phyloP scores from a whole-genome alignment of 768 basidiomycete genomes.

The Floccularia luteovirens region DNA sequence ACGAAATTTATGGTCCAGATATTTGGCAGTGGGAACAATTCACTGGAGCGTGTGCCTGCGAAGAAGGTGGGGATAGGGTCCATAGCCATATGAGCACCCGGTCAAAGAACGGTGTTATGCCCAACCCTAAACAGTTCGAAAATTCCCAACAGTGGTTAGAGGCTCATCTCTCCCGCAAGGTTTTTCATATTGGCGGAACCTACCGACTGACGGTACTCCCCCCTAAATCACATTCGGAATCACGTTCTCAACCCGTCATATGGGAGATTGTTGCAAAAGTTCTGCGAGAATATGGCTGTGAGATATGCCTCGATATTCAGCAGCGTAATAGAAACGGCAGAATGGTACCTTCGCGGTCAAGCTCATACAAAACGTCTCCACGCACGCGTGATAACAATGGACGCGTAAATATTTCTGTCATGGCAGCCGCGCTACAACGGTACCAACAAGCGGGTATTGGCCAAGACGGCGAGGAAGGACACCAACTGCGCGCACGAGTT shows the following conservation, averaged over 20 bases:
- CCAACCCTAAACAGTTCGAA: slow-evolving; percentile 22
- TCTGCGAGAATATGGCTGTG: slow-evolving; percentile 36
- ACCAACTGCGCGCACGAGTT: slow-evolving; percentile 11
- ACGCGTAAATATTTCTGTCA: slow-evolving; percentile 11
- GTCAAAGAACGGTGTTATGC: slow-evolving; percentile 4
- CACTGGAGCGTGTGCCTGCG: slow-evolving; percentile 40
- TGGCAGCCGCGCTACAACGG: slow-evolving; percentile 5
- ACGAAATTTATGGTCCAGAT: slow-evolving; percentile 45
- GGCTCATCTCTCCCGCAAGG: slow-evolving; percentile 33
- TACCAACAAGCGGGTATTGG: slow-evolving; percentile 2
- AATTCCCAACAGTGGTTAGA: slow-evolving; percentile 40
- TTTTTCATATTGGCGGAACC: slow-evolving; percentile 13
- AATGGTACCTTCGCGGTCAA: background rate
- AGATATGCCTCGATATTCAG: slow-evolving; percentile 17
- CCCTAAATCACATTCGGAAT: no score
- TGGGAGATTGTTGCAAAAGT: slow-evolving; percentile 35
- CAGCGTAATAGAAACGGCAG: no score
- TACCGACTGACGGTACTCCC: slow-evolving; percentile 7
- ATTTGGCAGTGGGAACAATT: slow-evolving; percentile 50
- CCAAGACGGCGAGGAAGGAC: slow-evolving; percentile 1
- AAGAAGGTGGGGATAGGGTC: slow-evolving; percentile 9
- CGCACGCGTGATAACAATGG: slow-evolving; percentile 8
- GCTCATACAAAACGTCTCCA: background rate
- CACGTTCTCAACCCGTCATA: slow-evolving; percentile 20
- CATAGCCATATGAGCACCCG: slow-evolving; percentile 4